These are phyloP conservation scores for Entamoeba dispar DNA, from an alignment of 208 protist genomes.

Conservation along the genomic window DNA sequence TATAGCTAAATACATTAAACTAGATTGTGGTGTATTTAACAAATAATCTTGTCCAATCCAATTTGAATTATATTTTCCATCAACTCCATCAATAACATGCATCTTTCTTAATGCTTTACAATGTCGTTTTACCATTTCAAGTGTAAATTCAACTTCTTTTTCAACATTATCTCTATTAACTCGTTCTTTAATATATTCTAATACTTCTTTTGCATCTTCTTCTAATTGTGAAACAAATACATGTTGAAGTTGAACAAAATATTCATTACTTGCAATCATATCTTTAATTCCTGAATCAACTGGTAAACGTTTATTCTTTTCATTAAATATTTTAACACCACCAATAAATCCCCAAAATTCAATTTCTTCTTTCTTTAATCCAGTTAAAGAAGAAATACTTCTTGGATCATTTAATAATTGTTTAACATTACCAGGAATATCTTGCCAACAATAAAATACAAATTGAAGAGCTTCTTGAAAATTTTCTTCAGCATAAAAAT, in stretches of 20 bases:
- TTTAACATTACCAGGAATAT: not conserved
- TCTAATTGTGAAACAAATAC: not conserved
- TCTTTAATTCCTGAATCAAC: not conserved
- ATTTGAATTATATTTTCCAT: not conserved
- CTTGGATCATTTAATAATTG: not conserved
- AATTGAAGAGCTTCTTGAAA: not conserved
- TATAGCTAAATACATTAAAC: not conserved
- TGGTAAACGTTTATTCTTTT: not conserved
- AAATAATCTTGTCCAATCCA: not conserved
- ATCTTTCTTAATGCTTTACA: not conserved
- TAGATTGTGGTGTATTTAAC: not conserved
- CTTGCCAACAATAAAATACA: not conserved
- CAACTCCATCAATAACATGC: not conserved
- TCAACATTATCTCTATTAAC: not conserved
- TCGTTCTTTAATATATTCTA: not conserved
- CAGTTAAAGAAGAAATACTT: not conserved
- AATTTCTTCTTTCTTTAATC: not conserved
- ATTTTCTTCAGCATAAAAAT: not conserved
- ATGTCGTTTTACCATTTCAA: not conserved
- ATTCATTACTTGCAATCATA: not conserved
- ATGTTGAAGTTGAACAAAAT: not conserved
- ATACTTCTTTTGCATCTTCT: not conserved
- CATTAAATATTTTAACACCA: not conserved
- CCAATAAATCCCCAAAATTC: not conserved
- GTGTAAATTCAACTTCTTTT: not conserved